Base-by-base conservation (phyloP, 169 alveolate genomes). In the Plasmodium reichenowi region DNA sequence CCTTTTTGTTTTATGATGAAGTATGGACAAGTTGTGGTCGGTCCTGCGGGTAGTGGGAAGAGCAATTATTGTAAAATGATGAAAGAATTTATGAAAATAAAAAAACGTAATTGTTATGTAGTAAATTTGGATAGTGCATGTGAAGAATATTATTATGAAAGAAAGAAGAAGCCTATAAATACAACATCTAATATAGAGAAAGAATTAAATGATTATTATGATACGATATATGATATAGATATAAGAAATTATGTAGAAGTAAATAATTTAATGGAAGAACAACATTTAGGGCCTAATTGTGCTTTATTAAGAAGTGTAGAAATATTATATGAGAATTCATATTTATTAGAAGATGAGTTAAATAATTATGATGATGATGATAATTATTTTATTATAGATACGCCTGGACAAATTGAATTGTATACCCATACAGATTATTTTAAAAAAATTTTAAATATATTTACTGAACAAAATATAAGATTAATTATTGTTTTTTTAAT, bases 31-130 rank as follows among this genome's bases (percentile, higher is more conserved):
- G 93, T 98, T 68, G 98, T 98, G 26, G 96, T 98, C 72, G 99
- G 99, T 8, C 99, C 99, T 20, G 99, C 99, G 20, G 99, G 99
- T 9, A 96, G 99, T 88, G 99, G 99, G 60, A 97, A 98, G 96
- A 97, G 99, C 45, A 98, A 99, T 17, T 97, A 98, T 93, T 98
- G 99, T 92, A 94, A 97, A 56, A 93, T 94, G 60, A 93, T 98
- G 67, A 97, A 98, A 93, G 98, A 97, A 68, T 97, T 97, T 85
- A 97, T 97, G 68, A 95, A 93, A 72, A 87, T 95, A 64, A 92
- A 95, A 58, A 96, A 97, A 29, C 86, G 99, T 73, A 94, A 90
- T 68, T 96, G 98, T 66, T 96, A 97, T 85, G 97, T 98, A 7
- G 96, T 98, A 24, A 98, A 98, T 94, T 95, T 98, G 59, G 99